Evolutionary conservation across 352 stramenopile species (phyloP), one percentile per base, ranked within the genome.

Genomic region (Phytophthora citricola): DNA sequence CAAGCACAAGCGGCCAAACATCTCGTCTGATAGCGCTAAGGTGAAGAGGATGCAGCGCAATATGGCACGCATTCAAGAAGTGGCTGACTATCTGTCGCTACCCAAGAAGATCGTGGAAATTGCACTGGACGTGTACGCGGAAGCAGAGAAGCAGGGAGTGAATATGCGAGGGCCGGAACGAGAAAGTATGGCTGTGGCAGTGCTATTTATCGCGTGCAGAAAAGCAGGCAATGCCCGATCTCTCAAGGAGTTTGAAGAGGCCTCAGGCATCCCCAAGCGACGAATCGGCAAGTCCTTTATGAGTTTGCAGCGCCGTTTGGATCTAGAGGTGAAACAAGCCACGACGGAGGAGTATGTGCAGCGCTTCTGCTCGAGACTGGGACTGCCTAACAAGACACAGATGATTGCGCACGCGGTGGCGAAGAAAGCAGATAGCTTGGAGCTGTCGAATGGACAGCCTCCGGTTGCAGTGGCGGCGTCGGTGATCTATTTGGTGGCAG

Each of bases 211-310:
- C 41, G 83, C 86, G 15, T 94, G 86, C 43, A 76, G 86, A 26
- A 82, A 94, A 36, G 74, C 73, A 14, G 76, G 81, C 7, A 87
- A 89, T 51, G 68, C 86, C 9, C 76, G 86, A 11, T 92, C 83
- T 14, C 62, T 92, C 8, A 92, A 94, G 55, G 86, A 94, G 56
- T 82, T 94, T 49, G 83, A 88, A 71, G 83, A 87, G 4, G 84
- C 78, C n/a, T 89, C 80, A 8, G 86, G 86, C 5, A 68, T 92
- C 2, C 67, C 83, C 8, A 94, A 92, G 61, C 85, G 86, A 46
- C 79, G 81, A 6, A 92, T 94, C 29, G 86, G 86, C 54, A 94
- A 94, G 63, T 90, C 82, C 27, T 91, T 92, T 62, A 85, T 93
- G 74, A 83, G 57, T 31, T 72, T 92, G 32, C 83, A 72, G 51